Evolutionary conservation across 148 eudicot genomes (phyloP).

Genomic region (Nepenthes mirabilis): DNA sequence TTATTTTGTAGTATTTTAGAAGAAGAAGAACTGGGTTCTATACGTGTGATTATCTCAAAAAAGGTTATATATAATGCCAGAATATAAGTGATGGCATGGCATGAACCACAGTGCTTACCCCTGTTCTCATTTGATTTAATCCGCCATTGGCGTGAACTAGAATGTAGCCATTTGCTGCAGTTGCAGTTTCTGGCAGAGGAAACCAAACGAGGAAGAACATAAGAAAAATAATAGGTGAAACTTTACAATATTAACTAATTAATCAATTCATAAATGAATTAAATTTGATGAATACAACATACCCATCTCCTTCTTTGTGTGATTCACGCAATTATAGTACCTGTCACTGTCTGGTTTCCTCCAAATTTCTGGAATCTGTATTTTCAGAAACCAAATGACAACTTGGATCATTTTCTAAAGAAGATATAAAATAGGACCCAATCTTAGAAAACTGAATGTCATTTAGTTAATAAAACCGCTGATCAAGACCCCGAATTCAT

Average conservation of each 20-base stretch:
- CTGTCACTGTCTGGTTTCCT: conserved; percentile 24
- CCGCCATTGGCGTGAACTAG: conserved; percentile 55
- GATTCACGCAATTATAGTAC: conserved; percentile 23
- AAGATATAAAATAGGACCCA: no score
- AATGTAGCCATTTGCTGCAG: conserved; percentile 33
- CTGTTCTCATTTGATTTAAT: conserved; percentile 50
- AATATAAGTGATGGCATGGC: not conserved
- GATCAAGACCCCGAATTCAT: no score
- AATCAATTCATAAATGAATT: not conserved
- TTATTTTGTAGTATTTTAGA: no score
- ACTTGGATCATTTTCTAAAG: not conserved
- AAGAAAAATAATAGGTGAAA: not conserved
- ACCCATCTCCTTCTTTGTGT: conserved; percentile 13
- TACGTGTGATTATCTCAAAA: no score
- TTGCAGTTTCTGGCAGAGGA: conserved; percentile 9
- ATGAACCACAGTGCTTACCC: conserved; percentile 16
- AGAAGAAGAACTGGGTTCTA: no score
- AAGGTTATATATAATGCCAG: no score
- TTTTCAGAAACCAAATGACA: not conserved
- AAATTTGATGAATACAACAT: not conserved
- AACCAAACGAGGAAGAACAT: not conserved
- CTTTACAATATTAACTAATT: not conserved
- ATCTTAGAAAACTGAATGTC: no score
- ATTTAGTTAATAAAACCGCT: no score
- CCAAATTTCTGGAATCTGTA: conserved; percentile 37